Evolutionary conservation across 2,329 filamentous ascomycete species (phyloP), one percentile per base, ranked within the genome.

Genomic region (Rosellinia necatrix): DNA sequence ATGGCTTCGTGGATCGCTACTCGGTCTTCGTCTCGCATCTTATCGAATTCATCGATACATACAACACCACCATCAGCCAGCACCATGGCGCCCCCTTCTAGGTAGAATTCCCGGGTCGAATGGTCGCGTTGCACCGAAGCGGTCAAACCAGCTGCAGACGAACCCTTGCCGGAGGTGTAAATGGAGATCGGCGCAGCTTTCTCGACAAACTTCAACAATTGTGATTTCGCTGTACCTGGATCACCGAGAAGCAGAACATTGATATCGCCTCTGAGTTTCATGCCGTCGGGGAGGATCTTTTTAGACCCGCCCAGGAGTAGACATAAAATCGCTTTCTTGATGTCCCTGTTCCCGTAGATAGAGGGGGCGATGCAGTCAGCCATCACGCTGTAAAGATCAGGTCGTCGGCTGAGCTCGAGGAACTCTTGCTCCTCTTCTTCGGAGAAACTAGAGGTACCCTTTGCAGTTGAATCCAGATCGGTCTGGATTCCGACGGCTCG

Each of bases 1-100:
- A 99, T 99, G 56, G 94, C 94, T 82, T 99, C 94, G 80, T 99
- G 94, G 64, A 99, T 99, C 2, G 94, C 94, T 6, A 97, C 94
- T 66, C 94, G 85, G 68, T 99, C 94, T 73, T 99, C 94, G 71
- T 99, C 94, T 60, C 94, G 84, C 94, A 99, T 99, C 80, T 99
- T 99, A 78, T 99, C 94, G 70, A 99, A 99, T 75, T 99, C 94
- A 70, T 99, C 94, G 66, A 99, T 99, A 74, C 94, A 97, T 8
- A 97, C 94, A 1, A 97, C 93, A 66, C 94, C 94, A 2, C 92
- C 92, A 64, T 99, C 94, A 3, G 94, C 94, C 15, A 99, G 84
- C 3, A 99, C 94, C 94, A 99, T 97, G 27, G 94, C 94, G 75
- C 94, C 94, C 42, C 94, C 94, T 78, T 99, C 94, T 0, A 99